Base-by-base conservation (phyloP, 176 grass and related monocot genomes). In the Hordeum marinum region DNA sequence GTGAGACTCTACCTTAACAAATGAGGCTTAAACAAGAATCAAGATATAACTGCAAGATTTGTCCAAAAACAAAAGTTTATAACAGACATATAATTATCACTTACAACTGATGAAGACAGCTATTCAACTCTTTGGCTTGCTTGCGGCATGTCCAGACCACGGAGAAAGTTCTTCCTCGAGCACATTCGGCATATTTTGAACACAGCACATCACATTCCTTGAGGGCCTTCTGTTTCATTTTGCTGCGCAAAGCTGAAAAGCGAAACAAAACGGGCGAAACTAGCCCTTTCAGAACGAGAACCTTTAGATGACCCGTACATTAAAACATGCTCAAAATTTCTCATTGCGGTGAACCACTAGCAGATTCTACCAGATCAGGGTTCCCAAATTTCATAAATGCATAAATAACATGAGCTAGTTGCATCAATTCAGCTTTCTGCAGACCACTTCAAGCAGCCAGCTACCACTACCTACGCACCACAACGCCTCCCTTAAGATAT, bases 21-120 rank as follows among this genome's bases (percentile, higher is more conserved):
- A 70, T 21, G 25, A 59, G 58, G 4, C n/a, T 82, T 0, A 40
- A 90, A 64, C 17, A 62, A 71, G 4, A 82, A 57, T 6, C 5
- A 24, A 78, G 18, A 46, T 77, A 17, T 4, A n/a, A 57, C 13
- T 64, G 73, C 57, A 86, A 63, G 32, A 63, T 21, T 45, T 84
- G 11, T 84, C 67, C 34, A 82, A 20, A 66, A 6, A 58, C 62
- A 80, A 58, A 21, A 77, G 57, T 79, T 74, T 26, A 57, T 8
- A n/a, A 34, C 45, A 39, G 32, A 10, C 39, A 83, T 67, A 57
- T 39, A 87, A 48, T 48, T 23, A 43, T 42, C 31, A 91, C 91
- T 84, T 92, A 96, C 93, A 89, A 94, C 75, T 96, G 96, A 90
- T 96, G 96, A 90, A 99, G 96, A 90, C 96, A 99, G 70, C 89